Conservation (phyloP, 768 basidiomycete species). For the Saitozyma podzolica region DNA sequence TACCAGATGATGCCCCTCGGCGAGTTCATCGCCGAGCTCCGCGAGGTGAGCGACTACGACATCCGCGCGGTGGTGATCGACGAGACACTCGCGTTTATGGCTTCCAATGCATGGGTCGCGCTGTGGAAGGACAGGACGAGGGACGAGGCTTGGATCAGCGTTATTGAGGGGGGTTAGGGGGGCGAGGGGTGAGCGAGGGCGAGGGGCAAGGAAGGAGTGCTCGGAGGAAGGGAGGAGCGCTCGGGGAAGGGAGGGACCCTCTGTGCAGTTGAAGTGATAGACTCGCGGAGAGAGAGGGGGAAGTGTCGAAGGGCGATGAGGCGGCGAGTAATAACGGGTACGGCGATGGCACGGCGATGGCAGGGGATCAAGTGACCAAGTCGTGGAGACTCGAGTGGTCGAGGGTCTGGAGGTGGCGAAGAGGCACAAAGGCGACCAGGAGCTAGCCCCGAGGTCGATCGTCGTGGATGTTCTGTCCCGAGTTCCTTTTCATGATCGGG, state of each 20-base stretch:
- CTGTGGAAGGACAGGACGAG: conserved; percentile 15
- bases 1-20: conserved; percentile 25
- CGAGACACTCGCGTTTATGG: conserved; percentile 21
- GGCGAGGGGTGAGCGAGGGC: background rate
- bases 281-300: background rate
- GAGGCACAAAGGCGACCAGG: too few relatives aligned
- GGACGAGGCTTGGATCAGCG: conserved; percentile 24
- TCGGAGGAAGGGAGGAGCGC: background rate
- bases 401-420: too few relatives aligned
- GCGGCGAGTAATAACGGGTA: background rate
- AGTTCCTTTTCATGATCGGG: too few relatives aligned
- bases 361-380: background rate
- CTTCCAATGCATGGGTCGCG: conserved; percentile 16
- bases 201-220: background rate
- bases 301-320: background rate
- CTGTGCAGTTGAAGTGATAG: background rate
- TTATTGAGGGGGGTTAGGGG: background rate
- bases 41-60: conserved; percentile 14
- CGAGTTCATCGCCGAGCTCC: conserved; percentile 24
- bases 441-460: too few relatives aligned
- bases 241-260: background rate
- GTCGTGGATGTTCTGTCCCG: too few relatives aligned
- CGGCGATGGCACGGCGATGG: background rate
- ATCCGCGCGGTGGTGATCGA: conserved; percentile 22
- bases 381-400: too few relatives aligned